Conservation (phyloP, 306 rosid species). For the Dryas octopetala region DNA sequence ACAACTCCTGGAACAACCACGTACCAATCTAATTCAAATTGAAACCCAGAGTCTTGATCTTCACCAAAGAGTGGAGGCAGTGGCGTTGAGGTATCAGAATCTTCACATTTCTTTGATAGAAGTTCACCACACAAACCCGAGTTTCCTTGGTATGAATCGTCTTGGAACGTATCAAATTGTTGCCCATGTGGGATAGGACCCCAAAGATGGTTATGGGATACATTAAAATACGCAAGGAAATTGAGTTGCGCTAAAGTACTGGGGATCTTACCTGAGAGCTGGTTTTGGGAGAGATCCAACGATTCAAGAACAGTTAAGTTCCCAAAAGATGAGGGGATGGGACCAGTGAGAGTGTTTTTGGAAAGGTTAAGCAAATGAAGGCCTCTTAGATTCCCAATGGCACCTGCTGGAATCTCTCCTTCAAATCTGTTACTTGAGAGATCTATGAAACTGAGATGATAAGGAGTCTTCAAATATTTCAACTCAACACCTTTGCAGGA, state of each 20-base stretch:
- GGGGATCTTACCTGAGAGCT: conserved; percentile 24
- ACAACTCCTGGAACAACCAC: background rate
- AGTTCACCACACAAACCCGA: conserved; percentile 14
- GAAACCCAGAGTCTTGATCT: background rate
- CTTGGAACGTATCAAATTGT: conserved; percentile 19
- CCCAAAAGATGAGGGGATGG: conserved; percentile 9
- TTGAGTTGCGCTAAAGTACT: background rate
- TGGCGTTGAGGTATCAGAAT: background rate
- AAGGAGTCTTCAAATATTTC: background rate
- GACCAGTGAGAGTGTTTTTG: conserved; percentile 1
- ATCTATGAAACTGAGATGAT: background rate
- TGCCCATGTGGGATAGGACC: conserved; percentile 11
- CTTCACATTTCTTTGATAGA: conserved; percentile 8
- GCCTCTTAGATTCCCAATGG: conserved; percentile 9
- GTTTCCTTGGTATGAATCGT: conserved; percentile 12
- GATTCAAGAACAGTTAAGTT: conserved; percentile 1
- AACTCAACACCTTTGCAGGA: conserved; percentile 1
- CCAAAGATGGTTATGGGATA: background rate
- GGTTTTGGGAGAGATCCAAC: background rate
- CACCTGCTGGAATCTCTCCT: conserved; percentile 7
- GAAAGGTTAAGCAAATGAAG: conserved; percentile 9
- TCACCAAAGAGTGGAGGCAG: background rate
- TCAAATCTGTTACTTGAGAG: conserved; percentile 11
- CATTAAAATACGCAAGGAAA: conserved; percentile 15
- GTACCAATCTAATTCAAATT: background rate